Conservation (phyloP, 495 filamentous ascomycete genomes). For the Chaetomidium leptoderma region DNA sequence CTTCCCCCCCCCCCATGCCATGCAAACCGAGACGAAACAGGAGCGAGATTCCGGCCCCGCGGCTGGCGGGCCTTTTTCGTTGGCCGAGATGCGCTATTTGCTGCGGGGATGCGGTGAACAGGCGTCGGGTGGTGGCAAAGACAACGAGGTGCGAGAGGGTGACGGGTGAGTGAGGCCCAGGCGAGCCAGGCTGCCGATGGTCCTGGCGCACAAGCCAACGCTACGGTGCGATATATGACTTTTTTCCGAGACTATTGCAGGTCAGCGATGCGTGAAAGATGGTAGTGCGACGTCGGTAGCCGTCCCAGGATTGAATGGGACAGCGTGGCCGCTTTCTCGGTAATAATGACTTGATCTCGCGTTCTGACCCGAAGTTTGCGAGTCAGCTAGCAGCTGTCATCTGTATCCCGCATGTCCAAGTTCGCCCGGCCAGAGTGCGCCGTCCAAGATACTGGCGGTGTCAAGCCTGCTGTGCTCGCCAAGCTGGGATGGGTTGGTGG, state of each 20-base stretch:
- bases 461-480: background rate
- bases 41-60: slow-evolving; percentile 9
- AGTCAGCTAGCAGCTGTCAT: background rate
- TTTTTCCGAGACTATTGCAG: slow-evolving; percentile 9
- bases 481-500: slow-evolving; percentile 1
- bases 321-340: background rate
- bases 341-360: background rate
- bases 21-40: slow-evolving; percentile 4
- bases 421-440: slow-evolving; percentile 5
- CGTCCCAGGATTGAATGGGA: slow-evolving; percentile 4
- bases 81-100: slow-evolving; percentile 20
- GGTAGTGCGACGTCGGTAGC: slow-evolving; percentile 15
- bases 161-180: background rate
- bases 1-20: background rate
- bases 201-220: background rate
- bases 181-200: background rate
- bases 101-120: slow-evolving; percentile 23
- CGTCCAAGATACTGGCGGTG: background rate
- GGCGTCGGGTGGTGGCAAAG: slow-evolving; percentile 19
- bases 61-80: slow-evolving; percentile 3
- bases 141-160: background rate
- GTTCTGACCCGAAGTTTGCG: background rate
- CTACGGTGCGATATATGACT: slow-evolving; percentile 17
- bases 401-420: background rate
- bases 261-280: background rate